Base-by-base conservation (phyloP, 176 grass and related monocot species). In the Phragmites australis region DNA sequence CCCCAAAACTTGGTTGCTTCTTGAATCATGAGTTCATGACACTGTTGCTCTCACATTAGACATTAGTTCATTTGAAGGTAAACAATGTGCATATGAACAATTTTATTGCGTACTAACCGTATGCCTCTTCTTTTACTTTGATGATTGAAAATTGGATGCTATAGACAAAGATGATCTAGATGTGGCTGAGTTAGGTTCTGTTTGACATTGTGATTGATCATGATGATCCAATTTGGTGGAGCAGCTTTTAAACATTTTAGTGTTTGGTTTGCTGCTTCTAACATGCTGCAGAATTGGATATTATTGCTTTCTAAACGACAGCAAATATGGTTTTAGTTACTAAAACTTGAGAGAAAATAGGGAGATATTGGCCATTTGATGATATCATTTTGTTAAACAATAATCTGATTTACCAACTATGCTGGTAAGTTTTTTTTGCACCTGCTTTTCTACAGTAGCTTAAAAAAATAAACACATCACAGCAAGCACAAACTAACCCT, bases 131-230 rank as follows among this genome's bases (percentile, higher is more conserved):
- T 69, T 25, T 51, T 31, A 40, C 12, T 69, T 43, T 82, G 17
- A 51, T 82, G 14, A 29, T 82, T 71, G 30, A 77, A 77, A 43
- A 23, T 43, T 37, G 30, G 50, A 21, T 70, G 72, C 64, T 70
- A 54, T 72, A 72, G 57, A 55, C 39, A 34, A 19, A 65, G 51
- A 46, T 26, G 32, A 30, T 76, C 32, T 25, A 43, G 9, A 70
- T 78, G 31, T 63, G 65, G 5, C 23, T 22, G 32, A 58, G 22
- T 42, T 44, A 59, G 40, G 19, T 74, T 56, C 7, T 14, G 12
- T 74, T 55, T 56, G 65, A 2, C 23, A 32, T 8, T 62, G 14
- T 34, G 27, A 13, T 68, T 10, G 5, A 17, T 68, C 23, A 1
- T 60, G 26, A 26, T 60, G 57, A 60, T 27, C 57, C 7, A 9